Base-by-base conservation (phyloP, 495 filamentous ascomycete species). In the Xylaria longipes region DNA sequence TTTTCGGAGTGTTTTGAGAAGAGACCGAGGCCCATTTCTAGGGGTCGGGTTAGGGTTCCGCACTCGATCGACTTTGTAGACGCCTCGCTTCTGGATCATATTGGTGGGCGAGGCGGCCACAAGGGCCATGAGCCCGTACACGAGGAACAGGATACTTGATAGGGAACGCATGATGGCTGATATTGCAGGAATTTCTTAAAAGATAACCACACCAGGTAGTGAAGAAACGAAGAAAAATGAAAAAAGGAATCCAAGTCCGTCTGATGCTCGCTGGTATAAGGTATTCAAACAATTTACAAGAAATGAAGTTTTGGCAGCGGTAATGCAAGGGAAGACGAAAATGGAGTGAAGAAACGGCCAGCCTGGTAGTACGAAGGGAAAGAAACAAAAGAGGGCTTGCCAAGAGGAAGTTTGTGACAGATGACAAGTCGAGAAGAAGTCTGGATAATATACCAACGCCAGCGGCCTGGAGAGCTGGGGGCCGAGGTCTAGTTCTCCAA, bases 1-100 rank as follows among this genome's bases (percentile, higher is more conserved):
- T 73, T 92, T 93, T 71, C 84, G 78, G 73, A 91, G 90, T 22
- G 90, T 87, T 77, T 86, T 92, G 33, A 86, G 77, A 29, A 93
- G 78, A 57, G 88, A 87, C 66, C 79, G 79, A 3, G 87, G 87
- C 3, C 89, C 89, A 77, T 90, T 83, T 52, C 75, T 76, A 17
- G 86, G 78, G 52, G 80, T 81, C 75, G 85, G 86, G 65, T 83
- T 80, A 41, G 80, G 82, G 69, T 90, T 91, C 63, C 82, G 80
- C 20, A 89, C 78, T 66, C 87, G 84, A 37, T 89, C 85, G 52
- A 92, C 83, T 73, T 87, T 91, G 84, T 90, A 92, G 20, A 77
- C 81, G 20, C 85, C 80, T 72, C 84, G 83, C 76, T 83, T 84
- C 43, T 80, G 77, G 35, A 70, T 54, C 11, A 17, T 17, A 22